Base-by-base conservation (phyloP, 192 early-diverging fungal species). In the Mortierella alpina region DNA sequence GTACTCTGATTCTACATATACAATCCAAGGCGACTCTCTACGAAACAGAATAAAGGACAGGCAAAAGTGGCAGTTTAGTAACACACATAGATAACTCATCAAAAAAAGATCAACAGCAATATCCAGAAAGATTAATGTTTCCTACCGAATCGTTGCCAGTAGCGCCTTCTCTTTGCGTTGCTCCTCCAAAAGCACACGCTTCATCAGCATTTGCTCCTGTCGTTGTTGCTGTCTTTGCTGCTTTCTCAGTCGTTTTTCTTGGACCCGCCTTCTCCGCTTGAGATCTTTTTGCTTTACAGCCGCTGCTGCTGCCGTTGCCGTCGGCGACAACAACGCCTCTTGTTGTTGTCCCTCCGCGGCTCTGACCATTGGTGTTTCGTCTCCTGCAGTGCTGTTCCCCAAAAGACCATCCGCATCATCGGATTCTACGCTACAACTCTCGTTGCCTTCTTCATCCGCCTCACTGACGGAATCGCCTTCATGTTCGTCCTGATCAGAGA, bases 11-110 rank as follows among this genome's bases (percentile, higher is more conserved):
- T 79, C 75, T 12, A 79, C 75, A 55, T 79, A 79, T 4, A 67
- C 69, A 17, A 79, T 66, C 75, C 75, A 79, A 4, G 75, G 75
- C 44, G 75, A 79, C 17, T 79, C 75, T 7, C 75, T 79, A 63
- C 22, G 23, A 17, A 55, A 60, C 17, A 40, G 11, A 55, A 49
- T n/a, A 45, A n/a, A 18, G 11, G 20, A 40, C 0, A 23, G 18
- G 7, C 1, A 46, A 46, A 5, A 49, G 10, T 40, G 13, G 40
- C 11, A 0, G 44, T 17, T 48, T 14, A n/a, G 31, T 31, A 31
- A 12, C 10, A 31, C 0, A 0, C 41, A 5, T 10, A 40, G 41
- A 4, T 8, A 15, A 18, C 7, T 4, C 13, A 1, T 2, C 13
- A n/a, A 20, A 22, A 56, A 65, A 7, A 31, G 12, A 47, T 31